Evolutionary conservation across 352 stramenopile species (phyloP).

Genomic region (Phytophthora europaea): DNA sequence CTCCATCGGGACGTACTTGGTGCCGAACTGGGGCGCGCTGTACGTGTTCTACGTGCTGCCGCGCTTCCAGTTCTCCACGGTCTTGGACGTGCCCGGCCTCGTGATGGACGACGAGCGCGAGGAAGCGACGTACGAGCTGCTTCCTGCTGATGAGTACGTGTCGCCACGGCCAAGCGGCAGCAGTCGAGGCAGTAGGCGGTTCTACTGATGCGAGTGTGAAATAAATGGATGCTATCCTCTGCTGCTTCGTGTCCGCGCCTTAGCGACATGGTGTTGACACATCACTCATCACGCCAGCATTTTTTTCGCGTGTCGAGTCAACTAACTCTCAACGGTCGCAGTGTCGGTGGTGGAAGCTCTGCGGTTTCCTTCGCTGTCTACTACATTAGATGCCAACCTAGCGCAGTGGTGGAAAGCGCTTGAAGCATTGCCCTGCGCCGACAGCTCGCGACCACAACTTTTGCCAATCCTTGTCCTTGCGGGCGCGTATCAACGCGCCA

Average conservation of each 20-base stretch:
- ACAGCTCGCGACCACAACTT: slow-evolving; percentile 3
- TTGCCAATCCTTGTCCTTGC: slow-evolving; percentile 12
- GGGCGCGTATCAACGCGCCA: slow-evolving; percentile 23
- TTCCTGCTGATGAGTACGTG: slow-evolving; percentile 26
- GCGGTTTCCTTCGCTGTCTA: background rate
- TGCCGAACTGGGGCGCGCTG: slow-evolving; percentile 73
- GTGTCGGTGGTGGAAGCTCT: background rate
- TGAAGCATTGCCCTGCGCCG: background rate
- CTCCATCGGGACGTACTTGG: slow-evolving; percentile 59
- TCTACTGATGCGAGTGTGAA: slow-evolving; percentile 27
- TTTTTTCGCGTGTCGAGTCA: slow-evolving; percentile 3
- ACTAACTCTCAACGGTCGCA: background rate
- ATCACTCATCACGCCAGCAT: slow-evolving; percentile 5
- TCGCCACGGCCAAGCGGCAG: slow-evolving; percentile 7
- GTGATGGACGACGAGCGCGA: slow-evolving; percentile 29
- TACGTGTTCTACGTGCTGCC: slow-evolving; percentile 82
- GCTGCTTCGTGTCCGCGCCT: background rate
- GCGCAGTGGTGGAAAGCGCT: background rate
- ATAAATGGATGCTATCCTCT: slow-evolving; percentile 5
- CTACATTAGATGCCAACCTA: background rate
- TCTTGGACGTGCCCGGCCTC: slow-evolving; percentile 68
- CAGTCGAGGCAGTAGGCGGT: slow-evolving; percentile 17
- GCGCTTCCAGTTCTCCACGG: slow-evolving; percentile 71
- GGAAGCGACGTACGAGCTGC: slow-evolving; percentile 23
- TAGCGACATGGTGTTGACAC: slow-evolving; percentile 1